Conservation (phyloP, 2,329 filamentous ascomycete genomes). For the Sclerotinia borealis region DNA sequence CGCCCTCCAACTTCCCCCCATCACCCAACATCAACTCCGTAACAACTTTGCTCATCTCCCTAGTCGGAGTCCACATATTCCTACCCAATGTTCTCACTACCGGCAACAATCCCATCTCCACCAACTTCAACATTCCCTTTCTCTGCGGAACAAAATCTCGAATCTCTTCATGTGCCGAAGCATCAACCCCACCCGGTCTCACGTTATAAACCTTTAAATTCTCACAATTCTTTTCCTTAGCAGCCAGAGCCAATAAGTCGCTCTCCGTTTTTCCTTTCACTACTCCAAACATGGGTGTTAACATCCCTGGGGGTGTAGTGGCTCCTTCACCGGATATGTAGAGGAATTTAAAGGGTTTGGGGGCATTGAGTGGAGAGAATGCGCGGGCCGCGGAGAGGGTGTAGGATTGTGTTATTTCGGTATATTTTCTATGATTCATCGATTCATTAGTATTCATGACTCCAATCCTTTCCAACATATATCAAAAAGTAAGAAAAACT, state of each 20-base stretch:
- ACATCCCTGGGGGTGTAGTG: slow-evolving; percentile 48
- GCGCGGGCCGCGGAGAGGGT: slow-evolving; percentile 57
- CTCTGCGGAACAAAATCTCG: slow-evolving; percentile 31
- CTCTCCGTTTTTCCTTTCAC: slow-evolving; percentile 64
- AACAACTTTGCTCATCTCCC: slow-evolving; percentile 42
- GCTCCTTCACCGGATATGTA: slow-evolving; percentile 57
- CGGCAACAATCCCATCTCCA: slow-evolving; percentile 19
- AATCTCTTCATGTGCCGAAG: slow-evolving; percentile 37
- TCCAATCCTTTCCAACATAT: not conserved
- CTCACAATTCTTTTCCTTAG: slow-evolving; percentile 35
- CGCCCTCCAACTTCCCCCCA: slow-evolving; percentile 36
- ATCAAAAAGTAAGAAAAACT: slow-evolving; percentile 22
- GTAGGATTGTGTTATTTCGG: slow-evolving; percentile 62
- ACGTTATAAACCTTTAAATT: slow-evolving; percentile 50
- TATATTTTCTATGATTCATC: slow-evolving; percentile 48
- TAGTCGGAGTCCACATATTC: slow-evolving; percentile 39
- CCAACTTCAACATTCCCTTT: slow-evolving; percentile 24
- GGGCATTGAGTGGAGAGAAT: slow-evolving; percentile 43
- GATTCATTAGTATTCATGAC: not conserved
- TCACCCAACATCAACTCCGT: slow-evolving; percentile 44
- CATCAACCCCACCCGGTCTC: slow-evolving; percentile 56
- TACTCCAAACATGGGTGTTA: slow-evolving; percentile 52
- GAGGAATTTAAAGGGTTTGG: slow-evolving; percentile 59
- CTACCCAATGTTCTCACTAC: slow-evolving; percentile 30
- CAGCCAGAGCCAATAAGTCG: slow-evolving; percentile 46